These are phyloP conservation scores for Nannochloris sp. DNA, from an alignment of 139 green algal genomes.

Conservation along the genomic window DNA sequence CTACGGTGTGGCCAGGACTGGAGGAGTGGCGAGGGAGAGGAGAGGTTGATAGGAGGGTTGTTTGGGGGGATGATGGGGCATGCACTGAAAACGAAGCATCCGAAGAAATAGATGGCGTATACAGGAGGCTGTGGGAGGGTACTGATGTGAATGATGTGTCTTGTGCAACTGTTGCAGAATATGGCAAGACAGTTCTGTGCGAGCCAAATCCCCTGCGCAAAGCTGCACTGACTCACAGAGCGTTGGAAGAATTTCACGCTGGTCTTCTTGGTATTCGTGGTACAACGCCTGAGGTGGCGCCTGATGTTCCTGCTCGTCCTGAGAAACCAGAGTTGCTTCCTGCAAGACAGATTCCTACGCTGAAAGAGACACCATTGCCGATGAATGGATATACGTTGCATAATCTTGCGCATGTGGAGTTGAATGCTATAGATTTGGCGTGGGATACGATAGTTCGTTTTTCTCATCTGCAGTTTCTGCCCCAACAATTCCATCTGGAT, in stretches of 20 bases:
- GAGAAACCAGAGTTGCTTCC: conserved; percentile 36
- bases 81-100: conserved; percentile 4
- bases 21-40: no score
- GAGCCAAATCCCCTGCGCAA: conserved; percentile 46
- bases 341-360: conserved; percentile 26
- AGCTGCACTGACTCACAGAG: conserved; percentile 42
- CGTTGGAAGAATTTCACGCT: conserved; percentile 36
- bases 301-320: conserved; percentile 36
- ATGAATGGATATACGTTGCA: conserved; percentile 55
- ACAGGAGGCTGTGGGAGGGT: neutral
- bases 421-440: conserved; percentile 82
- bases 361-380: conserved; percentile 31
- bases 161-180: conserved; percentile 16
- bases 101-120: neutral
- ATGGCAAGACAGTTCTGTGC: conserved; percentile 32
- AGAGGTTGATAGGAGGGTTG: no score
- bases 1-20: no score
- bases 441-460: conserved; percentile 75
- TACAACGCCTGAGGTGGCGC: conserved; percentile 7
- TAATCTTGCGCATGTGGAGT: conserved; percentile 71
- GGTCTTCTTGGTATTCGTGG: conserved; percentile 28
- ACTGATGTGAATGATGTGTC: neutral
- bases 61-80: neutral
- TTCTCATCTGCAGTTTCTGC: conserved; percentile 26
- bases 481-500: conserved; percentile 59